phyloP scores from a whole-genome alignment of 805 yeast species.

The Ogataea henricii region DNA sequence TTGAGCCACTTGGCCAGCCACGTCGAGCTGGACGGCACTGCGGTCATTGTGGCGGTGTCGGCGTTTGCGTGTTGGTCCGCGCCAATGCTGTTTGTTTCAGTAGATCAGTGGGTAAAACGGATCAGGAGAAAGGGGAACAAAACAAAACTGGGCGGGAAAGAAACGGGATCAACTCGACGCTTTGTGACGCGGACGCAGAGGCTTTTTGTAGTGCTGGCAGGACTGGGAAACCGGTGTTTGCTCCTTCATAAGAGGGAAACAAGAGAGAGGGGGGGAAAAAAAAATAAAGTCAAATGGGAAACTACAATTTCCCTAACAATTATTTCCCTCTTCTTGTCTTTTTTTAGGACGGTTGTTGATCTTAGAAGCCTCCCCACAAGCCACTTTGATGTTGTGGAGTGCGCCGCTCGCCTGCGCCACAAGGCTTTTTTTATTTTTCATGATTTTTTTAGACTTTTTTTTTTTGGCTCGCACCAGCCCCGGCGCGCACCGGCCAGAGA shows the following conservation, averaged over 20 bases:
- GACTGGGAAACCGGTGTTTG: not conserved
- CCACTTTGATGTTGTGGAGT: not conserved
- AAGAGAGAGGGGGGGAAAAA: not conserved
- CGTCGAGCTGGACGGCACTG: constrained; percentile 6
- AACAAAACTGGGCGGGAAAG: not conserved
- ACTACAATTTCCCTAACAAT: not conserved
- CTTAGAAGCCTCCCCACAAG: not conserved
- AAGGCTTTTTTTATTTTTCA: not conserved
- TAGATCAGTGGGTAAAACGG: not conserved
- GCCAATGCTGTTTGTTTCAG: not conserved
- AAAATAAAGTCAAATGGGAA: not conserved
- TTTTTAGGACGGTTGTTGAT: not conserved
- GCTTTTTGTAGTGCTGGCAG: not conserved
- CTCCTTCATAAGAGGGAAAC: not conserved
- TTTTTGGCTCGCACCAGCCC: too few species aligned
- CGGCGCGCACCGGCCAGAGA: too few species aligned
- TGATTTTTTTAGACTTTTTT: too few species aligned
- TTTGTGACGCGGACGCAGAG: too few species aligned
- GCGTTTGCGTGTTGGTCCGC: not conserved
- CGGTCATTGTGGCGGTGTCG: not conserved
- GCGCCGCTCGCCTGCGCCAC: not conserved
- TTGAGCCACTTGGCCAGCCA: constrained; percentile 6
- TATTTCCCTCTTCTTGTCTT: not conserved
- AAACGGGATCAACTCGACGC: not conserved
- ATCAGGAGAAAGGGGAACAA: not conserved